A percentile compares a stretch with the other conserved stretches of the same genome.
Conservation (phyloP, 345 rosid species). For the Ailanthus altissimus region DNA sequence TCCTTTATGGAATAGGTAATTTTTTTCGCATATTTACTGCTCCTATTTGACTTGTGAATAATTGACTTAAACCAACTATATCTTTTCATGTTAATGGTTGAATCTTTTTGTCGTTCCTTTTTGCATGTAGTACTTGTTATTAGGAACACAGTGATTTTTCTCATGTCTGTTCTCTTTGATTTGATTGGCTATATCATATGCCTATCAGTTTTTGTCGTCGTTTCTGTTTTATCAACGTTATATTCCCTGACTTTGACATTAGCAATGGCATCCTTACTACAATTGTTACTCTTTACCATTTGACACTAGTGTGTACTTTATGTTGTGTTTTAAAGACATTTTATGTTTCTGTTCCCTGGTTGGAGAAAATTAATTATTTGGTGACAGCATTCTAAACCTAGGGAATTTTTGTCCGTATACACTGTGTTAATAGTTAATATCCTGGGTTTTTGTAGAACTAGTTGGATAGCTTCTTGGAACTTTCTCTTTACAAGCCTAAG, state of each 20-base stretch:
- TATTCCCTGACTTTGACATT: background rate
- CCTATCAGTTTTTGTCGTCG: background rate
- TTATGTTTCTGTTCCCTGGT: background rate
- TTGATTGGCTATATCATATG: too few species aligned
- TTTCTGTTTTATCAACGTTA: background rate
- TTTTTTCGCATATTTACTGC: background rate
- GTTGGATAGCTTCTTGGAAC: background rate
- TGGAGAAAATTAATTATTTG: background rate
- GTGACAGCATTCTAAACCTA: background rate
- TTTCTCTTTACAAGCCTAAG: background rate
- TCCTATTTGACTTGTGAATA: background rate
- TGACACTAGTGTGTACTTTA: background rate
- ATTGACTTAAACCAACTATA: background rate
- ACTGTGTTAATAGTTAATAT: background rate
- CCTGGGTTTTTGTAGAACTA: background rate
- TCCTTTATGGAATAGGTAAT: background rate
- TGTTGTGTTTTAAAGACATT: background rate
- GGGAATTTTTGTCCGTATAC: background rate
- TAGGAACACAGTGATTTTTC: background rate
- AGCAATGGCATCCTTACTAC: background rate
- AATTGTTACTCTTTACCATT: background rate
- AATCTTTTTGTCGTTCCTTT: slow-evolving; percentile 3
- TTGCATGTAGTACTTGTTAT: background rate
- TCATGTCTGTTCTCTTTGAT: background rate
- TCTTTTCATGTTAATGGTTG: background rate